A percentile compares a stretch with the other conserved stretches of the same genome.
Conservation (phyloP, 352 stramenopile genomes). For the Saprolegnia parasitica region DNA sequence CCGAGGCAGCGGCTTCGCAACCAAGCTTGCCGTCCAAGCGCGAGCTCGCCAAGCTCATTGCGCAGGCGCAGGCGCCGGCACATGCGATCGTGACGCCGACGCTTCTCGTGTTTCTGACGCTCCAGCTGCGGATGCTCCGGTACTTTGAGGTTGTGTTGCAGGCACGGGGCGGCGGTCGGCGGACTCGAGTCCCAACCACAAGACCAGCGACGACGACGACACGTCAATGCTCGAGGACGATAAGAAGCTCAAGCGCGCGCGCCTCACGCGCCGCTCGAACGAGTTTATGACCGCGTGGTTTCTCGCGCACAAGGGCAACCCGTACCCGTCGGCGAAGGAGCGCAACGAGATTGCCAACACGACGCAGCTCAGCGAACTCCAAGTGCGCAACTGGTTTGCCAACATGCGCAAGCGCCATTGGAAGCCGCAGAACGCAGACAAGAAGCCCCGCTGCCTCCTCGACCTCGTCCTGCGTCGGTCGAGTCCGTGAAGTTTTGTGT, state of each 20-base stretch:
- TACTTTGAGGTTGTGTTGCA: conserved; percentile 2
- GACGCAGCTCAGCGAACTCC: conserved; percentile 68
- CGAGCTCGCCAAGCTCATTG: conserved; percentile 21
- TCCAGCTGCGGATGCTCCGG: conserved; percentile 8
- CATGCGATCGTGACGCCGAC: conserved; percentile 9
- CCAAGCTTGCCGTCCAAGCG: conserved; percentile 16
- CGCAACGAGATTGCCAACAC: conserved; percentile 58
- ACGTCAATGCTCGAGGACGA: not conserved
- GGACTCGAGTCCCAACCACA: not conserved
- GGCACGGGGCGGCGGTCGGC: not conserved
- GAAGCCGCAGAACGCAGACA: conserved; percentile 45
- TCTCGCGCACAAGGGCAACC: conserved; percentile 77
- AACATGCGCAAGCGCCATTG: conserved; percentile 88
- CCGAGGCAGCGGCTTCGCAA: not conserved
- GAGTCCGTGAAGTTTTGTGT: not conserved
- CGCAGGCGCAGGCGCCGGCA: conserved; percentile 9
- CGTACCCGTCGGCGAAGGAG: conserved; percentile 67
- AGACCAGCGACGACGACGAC: conserved; percentile 1
- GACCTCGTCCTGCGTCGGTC: conserved; percentile 63
- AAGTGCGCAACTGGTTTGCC: conserved; percentile 86
- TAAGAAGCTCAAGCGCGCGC: conserved; percentile 14
- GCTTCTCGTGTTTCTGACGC: conserved; percentile 11
- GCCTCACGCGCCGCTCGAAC: conserved; percentile 68
- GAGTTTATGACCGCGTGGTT: conserved; percentile 86
- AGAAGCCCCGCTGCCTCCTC: conserved; percentile 74